Base-by-base conservation (phyloP, 1,139 yeast genomes). In the Waltiozyma solani region DNA sequence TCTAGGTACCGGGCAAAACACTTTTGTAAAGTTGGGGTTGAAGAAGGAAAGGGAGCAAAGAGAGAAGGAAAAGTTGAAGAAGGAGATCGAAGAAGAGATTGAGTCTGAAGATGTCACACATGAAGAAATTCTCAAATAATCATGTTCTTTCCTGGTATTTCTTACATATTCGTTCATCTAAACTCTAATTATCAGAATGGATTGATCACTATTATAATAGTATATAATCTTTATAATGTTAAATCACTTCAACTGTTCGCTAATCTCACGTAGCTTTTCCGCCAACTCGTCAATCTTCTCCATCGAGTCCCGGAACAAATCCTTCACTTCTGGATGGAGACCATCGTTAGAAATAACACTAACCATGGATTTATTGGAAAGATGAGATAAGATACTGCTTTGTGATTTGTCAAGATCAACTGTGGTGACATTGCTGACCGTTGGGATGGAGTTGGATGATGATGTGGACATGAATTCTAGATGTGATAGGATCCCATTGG, bases 1-100 rank as follows among this genome's bases (percentile, higher is more conserved):
- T 31, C 63, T 86, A 46, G 87, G 91, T 15, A 84, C 95, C 5
- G 73, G 74, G 50, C 91, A 85, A 59, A 86, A 86, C 58, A 73
- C 80, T 35, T 64, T 71, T 52, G 65, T 81, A 53, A 80, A 81
- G 64, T 54, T 61, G 50, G 63, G 62, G 40, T 64, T 60, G 34
- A 53, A 43, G 43, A 48, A 40, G 42, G 42, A 17, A 22, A 43
- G 8, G 59, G 42, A 24, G 53, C 55, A 39, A 46, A 45, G 30
- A 49, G 51, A 43, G 54, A 56, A 43, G 49, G 48, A 32, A 50
- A 48, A 10, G 49, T 46, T 46, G 12, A 43, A 39, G 6, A 42
- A 45, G 11, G 45, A 45, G 14, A 37, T 45, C 4, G 38, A 35
- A 21, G 26, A 39, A 17, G 46, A 40, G 31, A 30, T 37, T 23